phyloP scores from a whole-genome alignment of 257 asterid species.

The Fraxinus cuspidata region DNA sequence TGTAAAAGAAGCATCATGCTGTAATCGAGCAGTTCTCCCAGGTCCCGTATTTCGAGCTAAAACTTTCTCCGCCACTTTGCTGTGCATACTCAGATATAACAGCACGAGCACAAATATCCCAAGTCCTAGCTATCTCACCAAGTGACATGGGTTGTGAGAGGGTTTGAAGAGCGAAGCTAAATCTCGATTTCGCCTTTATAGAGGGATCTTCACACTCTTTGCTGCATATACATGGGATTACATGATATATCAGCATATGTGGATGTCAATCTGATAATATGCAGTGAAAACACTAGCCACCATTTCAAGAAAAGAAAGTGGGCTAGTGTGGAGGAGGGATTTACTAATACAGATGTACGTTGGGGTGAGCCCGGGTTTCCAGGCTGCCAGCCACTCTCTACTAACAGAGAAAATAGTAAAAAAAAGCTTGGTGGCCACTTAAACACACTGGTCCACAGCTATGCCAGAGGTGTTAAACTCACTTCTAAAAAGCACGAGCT shows the following conservation, averaged over 20 bases:
- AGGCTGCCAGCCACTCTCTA: no score
- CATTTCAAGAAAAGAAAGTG: no score
- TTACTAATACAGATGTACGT: no score
- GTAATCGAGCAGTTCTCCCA: constrained; percentile 77
- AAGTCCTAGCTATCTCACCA: constrained; percentile 69
- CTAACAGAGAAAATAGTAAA: no score
- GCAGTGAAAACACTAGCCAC: not conserved
- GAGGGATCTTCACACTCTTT: constrained; percentile 78
- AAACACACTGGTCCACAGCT: no score
- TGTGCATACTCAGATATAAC: constrained; percentile 68
- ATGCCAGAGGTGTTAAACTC: no score
- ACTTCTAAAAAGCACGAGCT: no score
- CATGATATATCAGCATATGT: not conserved
- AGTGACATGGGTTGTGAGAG: constrained; percentile 79
- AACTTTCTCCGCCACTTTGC: constrained; percentile 75
- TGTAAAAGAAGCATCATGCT: constrained; percentile 25
- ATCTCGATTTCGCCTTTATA: constrained; percentile 66
- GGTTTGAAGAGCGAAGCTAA: constrained; percentile 64
- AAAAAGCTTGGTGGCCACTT: no score
- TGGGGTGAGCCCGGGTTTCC: no score
- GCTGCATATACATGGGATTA: constrained; percentile 35
- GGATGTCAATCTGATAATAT: not conserved
- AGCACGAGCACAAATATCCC: constrained; percentile 76
- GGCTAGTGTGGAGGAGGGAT: no score
- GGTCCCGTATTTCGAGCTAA: constrained; percentile 77